A percentile compares a stretch with the other conserved stretches of the same genome.
phyloP scores from a whole-genome alignment of 805 yeast genomes.

The Naumovozyma baii region DNA sequence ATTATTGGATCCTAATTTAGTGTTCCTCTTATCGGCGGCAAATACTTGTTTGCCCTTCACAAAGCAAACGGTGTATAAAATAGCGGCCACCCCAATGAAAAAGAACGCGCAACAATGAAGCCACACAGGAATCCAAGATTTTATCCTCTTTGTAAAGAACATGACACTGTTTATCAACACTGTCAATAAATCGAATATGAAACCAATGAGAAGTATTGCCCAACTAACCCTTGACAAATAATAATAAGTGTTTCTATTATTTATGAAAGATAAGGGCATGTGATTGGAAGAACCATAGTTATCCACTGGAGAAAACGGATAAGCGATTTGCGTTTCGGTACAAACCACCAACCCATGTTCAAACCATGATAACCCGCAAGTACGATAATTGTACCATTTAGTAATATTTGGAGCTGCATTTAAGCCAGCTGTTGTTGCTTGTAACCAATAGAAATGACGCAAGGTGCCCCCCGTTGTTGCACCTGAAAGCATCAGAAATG shows the following conservation, averaged over 20 bases:
- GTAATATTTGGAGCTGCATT: slow-evolving; percentile 35
- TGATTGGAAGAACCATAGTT: slow-evolving; percentile 50
- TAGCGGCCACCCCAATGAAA: slow-evolving; percentile 38
- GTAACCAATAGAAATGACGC: slow-evolving; percentile 66
- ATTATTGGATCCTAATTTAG: slow-evolving; percentile 39
- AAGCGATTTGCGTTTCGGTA: slow-evolving; percentile 54
- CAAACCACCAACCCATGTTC: slow-evolving; percentile 44
- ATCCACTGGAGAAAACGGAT: slow-evolving; percentile 71
- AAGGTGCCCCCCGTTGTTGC: slow-evolving; percentile 43
- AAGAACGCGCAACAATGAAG: slow-evolving; percentile 32
- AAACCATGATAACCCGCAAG: slow-evolving; percentile 31
- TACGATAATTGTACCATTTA: slow-evolving; percentile 79
- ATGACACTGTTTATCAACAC: too few relatives aligned
- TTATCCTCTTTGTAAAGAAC: too few relatives aligned
- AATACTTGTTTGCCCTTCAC: slow-evolving; percentile 44
- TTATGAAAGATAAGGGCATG: slow-evolving; percentile 46
- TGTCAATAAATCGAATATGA: slow-evolving; percentile 45
- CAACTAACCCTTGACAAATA: slow-evolving; percentile 60
- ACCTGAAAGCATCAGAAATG: slow-evolving; percentile 64
- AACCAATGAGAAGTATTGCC: slow-evolving; percentile 51
- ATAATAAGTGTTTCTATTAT: slow-evolving; percentile 44
- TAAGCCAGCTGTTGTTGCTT: slow-evolving; percentile 58
- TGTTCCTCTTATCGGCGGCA: slow-evolving; percentile 33
- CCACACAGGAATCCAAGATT: slow-evolving; percentile 9
- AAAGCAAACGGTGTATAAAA: slow-evolving; percentile 45